A percentile compares a stretch with the other conserved stretches of the same genome.
phyloP scores from a whole-genome alignment of 2,329 filamentous ascomycete species.

The Mariannaea elegans region DNA sequence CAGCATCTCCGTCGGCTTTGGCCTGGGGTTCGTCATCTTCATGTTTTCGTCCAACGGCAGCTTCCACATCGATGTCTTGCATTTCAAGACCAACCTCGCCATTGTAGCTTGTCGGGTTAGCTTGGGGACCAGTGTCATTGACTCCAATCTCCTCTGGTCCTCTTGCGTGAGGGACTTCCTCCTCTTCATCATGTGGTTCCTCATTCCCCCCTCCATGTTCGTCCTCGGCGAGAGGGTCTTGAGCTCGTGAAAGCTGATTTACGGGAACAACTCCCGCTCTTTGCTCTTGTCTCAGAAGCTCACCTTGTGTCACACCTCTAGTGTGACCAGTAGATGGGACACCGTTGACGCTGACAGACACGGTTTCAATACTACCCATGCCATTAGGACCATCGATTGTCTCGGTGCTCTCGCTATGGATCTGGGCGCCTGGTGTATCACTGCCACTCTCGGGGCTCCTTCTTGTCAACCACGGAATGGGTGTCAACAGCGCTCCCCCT shows the following conservation, averaged over 20 bases:
- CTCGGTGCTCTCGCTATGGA: conserved; percentile 78
- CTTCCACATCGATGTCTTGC: conserved; percentile 67
- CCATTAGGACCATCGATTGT: conserved; percentile 85
- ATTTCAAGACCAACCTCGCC: conserved; percentile 56
- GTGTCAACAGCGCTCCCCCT: conserved; percentile 89
- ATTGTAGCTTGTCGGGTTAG: conserved; percentile 50
- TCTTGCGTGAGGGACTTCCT: conserved; percentile 79
- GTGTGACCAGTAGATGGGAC: conserved; percentile 61
- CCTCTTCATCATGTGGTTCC: conserved; percentile 55
- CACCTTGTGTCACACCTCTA: conserved; percentile 79
- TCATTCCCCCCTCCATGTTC: conserved; percentile 43
- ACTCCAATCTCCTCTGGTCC: conserved; percentile 87
- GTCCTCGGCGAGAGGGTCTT: conserved; percentile 43
- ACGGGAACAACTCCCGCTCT: conserved; percentile 80
- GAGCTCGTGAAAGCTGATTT: conserved; percentile 62
- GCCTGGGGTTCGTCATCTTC: conserved; percentile 37
- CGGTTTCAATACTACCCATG: conserved; percentile 81
- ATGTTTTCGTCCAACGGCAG: conserved; percentile 65
- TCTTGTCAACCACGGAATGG: conserved; percentile 85
- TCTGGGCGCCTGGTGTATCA: conserved; percentile 48
- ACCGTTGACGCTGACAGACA: conserved; percentile 78
- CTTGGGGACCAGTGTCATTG: conserved; percentile 84
- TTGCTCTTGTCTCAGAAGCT: conserved; percentile 87
- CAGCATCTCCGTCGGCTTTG: conserved; percentile 30
- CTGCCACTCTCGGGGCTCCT: conserved; percentile 44